These are phyloP conservation scores for Oemleria cerasiformis DNA, from an alignment of 306 rosid species.

Conservation along the genomic window DNA sequence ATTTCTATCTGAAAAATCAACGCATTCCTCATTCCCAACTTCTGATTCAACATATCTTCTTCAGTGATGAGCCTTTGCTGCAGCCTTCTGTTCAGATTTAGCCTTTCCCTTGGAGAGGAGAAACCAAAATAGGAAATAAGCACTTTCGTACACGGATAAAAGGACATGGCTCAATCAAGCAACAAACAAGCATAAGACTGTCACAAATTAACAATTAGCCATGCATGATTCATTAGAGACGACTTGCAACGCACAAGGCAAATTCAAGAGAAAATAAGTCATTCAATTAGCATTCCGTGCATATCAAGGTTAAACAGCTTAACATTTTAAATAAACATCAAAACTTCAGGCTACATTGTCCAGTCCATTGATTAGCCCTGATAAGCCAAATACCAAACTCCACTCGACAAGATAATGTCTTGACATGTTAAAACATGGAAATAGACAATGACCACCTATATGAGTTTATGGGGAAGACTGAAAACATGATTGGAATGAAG, in stretches of 20 bases:
- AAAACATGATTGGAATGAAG: background rate
- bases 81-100: constrained; percentile 39
- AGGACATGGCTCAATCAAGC: background rate
- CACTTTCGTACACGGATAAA: background rate
- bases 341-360: background rate
- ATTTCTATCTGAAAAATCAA: constrained; percentile 47
- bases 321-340: background rate
- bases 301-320: background rate
- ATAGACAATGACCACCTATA: too few relatives aligned
- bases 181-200: background rate
- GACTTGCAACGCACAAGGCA: background rate
- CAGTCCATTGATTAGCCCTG: background rate
- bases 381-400: background rate
- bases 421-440: background rate
- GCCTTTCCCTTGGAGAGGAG: constrained; percentile 67
- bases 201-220: background rate
- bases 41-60: constrained; percentile 24
- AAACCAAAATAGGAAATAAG: constrained; percentile 12
- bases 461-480: background rate
- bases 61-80: constrained; percentile 72
- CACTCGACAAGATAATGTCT: background rate
- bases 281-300: background rate
- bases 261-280: background rate
- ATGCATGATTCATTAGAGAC: background rate
- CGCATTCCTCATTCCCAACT: constrained; percentile 21